phyloP scores from a whole-genome alignment of 176 grass and related monocot genomes.

The Cenchrus fungigraminus region DNA sequence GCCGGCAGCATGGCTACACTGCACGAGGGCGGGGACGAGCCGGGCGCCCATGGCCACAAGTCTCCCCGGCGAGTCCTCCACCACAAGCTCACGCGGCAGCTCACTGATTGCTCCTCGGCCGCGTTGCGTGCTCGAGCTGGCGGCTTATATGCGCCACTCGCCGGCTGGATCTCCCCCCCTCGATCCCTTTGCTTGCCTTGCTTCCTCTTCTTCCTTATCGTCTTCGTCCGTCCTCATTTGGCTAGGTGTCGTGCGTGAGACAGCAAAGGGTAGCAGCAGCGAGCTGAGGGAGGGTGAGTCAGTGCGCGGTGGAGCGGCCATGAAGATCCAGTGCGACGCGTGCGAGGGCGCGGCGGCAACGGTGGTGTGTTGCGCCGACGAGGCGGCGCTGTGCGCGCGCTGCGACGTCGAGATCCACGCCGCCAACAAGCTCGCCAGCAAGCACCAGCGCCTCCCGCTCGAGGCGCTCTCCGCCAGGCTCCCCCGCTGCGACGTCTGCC shows the following conservation, averaged over 20 bases:
- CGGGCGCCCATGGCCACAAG: constrained; percentile 38
- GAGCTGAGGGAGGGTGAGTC: not conserved
- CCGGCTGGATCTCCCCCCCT: constrained; percentile 14
- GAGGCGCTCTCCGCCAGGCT: constrained; percentile 63
- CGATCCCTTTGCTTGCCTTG: not conserved
- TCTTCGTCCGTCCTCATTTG: not conserved
- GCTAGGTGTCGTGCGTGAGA: not conserved
- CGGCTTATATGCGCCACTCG: constrained; percentile 58
- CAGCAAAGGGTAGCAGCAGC: not conserved
- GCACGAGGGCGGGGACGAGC: not conserved
- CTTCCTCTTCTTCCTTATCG: not conserved
- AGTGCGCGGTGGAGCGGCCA: not conserved
- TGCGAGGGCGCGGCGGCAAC: constrained; percentile 71
- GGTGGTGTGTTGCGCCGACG: constrained; percentile 87
- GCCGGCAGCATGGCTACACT: not conserved
- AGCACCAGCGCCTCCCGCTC: constrained; percentile 86
- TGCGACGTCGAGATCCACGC: constrained; percentile 85
- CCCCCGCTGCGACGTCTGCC: constrained; percentile 84
- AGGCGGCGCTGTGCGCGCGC: constrained; percentile 84
- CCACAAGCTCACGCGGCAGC: constrained; percentile 43
- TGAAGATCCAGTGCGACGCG: constrained; percentile 94
- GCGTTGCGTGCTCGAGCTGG: constrained; percentile 21
- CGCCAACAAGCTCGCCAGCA: constrained; percentile 86
- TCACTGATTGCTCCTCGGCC: constrained; percentile 8
- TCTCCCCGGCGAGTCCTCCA: constrained; percentile 4